A percentile compares a stretch with the other conserved stretches of the same genome.
phyloP scores from a whole-genome alignment of 306 rosid species.

The Castanopsis chinensis region DNA sequence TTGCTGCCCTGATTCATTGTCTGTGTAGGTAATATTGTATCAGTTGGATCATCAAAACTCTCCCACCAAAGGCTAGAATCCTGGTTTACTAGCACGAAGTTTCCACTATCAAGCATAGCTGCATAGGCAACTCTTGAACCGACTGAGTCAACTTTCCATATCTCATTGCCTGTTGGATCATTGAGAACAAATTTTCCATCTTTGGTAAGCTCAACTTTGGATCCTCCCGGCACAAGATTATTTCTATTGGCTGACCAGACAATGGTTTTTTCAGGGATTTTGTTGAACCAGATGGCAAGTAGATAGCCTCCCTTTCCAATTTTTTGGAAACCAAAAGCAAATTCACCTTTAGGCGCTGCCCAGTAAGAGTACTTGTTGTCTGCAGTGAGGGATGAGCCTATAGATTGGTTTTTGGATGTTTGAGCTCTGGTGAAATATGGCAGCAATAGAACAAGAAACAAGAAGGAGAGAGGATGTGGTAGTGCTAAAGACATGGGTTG shows the following conservation, averaged over 20 bases:
- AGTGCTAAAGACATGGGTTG: neutral
- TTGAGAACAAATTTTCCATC: slow-evolving; percentile 23
- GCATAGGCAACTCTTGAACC: slow-evolving; percentile 23
- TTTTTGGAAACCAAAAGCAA: neutral
- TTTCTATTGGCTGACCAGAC: neutral
- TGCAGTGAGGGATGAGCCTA: neutral
- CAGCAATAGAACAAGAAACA: neutral
- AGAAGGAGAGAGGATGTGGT: neutral
- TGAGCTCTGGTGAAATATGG: neutral
- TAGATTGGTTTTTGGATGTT: neutral
- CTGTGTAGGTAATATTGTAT: no score
- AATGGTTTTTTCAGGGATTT: neutral
- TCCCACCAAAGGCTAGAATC: slow-evolving; percentile 34
- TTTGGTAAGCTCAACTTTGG: neutral
- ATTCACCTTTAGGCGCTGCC: neutral
- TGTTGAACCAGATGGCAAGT: slow-evolving; percentile 1
- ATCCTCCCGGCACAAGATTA: no score
- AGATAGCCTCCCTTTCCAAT: neutral
- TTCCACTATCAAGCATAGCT: slow-evolving; percentile 49
- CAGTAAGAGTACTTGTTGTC: neutral
- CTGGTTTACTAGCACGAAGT: slow-evolving; percentile 36
- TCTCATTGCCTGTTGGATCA: slow-evolving; percentile 12
- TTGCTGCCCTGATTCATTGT: no score
- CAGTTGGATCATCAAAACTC: slow-evolving; percentile 31
- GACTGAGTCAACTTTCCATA: slow-evolving; percentile 21